A percentile compares a stretch with the other conserved stretches of the same genome.
Conservation (phyloP, 2,329 filamentous ascomycete genomes). For the Nectriaceae sp. region DNA sequence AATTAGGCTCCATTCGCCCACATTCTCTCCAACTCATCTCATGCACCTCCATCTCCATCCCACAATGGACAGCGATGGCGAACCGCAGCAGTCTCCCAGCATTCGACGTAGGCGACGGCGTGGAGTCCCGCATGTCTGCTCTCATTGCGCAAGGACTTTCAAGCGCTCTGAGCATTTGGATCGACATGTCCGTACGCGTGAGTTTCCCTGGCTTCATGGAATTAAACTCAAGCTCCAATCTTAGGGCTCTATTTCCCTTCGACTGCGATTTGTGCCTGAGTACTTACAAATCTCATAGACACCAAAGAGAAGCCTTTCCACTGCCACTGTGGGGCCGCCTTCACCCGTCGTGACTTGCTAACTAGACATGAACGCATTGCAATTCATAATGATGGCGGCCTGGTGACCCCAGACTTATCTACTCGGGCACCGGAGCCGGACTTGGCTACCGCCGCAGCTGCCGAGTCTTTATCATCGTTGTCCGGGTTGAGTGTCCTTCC, state of each 20-base stretch:
- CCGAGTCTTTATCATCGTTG: no score
- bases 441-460: no score
- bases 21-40: background rate
- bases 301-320: conserved; percentile 51
- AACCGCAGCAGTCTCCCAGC: background rate
- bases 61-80: conserved; percentile 6
- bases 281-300: no score
- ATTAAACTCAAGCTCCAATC: background rate
- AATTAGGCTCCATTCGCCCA: background rate
- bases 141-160: conserved; percentile 45
- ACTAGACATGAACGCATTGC: conserved; percentile 45
- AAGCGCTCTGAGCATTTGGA: conserved; percentile 49
- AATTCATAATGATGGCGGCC: conserved; percentile 34
- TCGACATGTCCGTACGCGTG: conserved; percentile 48
- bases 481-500: no score
- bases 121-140: conserved; percentile 33
- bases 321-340: conserved; percentile 46
- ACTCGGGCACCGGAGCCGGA: no score
- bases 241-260: no score
- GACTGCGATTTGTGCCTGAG: no score
- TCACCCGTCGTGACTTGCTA: conserved; percentile 46
- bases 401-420: conserved; percentile 6
- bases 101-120: conserved; percentile 10
- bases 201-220: conserved; percentile 18
- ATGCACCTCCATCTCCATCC: conserved; percentile 10